Conservation (phyloP, 495 filamentous ascomycete species). For the Penicillium crystallinum region DNA sequence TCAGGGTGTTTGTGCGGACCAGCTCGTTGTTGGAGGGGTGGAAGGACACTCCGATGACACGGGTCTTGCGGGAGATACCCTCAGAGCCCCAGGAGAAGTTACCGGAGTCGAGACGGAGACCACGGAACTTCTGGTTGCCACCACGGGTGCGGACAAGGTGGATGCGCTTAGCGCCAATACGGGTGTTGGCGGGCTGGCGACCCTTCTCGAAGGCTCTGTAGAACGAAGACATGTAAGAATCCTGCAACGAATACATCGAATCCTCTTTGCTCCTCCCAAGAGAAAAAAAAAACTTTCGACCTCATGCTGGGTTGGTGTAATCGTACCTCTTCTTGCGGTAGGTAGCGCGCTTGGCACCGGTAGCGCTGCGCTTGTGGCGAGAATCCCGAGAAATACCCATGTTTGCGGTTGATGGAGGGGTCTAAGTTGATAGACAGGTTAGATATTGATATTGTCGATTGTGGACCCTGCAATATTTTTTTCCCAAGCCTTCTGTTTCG, state of each 20-base stretch:
- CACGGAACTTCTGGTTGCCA: slow-evolving; percentile 99
- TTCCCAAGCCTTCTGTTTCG: slow-evolving; percentile 22
- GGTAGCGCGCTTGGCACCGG: slow-evolving; percentile 92
- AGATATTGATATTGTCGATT: slow-evolving; percentile 26
- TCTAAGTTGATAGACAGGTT: slow-evolving; percentile 33
- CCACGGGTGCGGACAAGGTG: slow-evolving; percentile 98
- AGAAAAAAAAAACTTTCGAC: slow-evolving; percentile 3
- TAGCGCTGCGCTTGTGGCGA: slow-evolving; percentile 97
- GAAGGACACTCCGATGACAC: slow-evolving; percentile 95
- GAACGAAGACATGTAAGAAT: slow-evolving; percentile 17
- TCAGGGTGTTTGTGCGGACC: slow-evolving; percentile 99
- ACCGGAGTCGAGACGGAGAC: slow-evolving; percentile 95
- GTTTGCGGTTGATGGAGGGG: slow-evolving; percentile 58
- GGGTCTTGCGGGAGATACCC: slow-evolving; percentile 94
- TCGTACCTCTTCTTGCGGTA: slow-evolving; percentile 83
- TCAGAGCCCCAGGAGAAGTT: slow-evolving; percentile 99
- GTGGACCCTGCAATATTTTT: slow-evolving; percentile 7
- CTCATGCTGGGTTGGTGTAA: slow-evolving; percentile 13
- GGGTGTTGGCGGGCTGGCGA: slow-evolving; percentile 97
- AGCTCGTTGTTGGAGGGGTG: slow-evolving; percentile 99
- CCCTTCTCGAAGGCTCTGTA: slow-evolving; percentile 97
- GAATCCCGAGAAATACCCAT: slow-evolving; percentile 99
- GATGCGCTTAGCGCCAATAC: slow-evolving; percentile 97
- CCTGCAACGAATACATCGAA: not conserved
- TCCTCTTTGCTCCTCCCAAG: slow-evolving; percentile 4